These are phyloP conservation scores for Xylariaceae sp. DNA, from an alignment of 2,329 filamentous ascomycete species.

Conservation along the genomic window DNA sequence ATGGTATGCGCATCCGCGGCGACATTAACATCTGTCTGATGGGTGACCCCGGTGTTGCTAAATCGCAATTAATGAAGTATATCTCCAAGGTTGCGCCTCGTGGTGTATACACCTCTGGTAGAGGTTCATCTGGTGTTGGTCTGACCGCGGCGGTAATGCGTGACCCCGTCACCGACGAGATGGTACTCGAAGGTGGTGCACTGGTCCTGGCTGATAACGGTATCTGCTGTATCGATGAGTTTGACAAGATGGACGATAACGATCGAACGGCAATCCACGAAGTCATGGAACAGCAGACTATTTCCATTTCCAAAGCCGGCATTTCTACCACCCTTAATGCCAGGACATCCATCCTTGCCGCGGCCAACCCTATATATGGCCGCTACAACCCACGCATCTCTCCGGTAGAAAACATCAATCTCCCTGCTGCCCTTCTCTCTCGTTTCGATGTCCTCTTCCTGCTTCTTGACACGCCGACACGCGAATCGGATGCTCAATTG, in stretches of 20 bases:
- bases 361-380: conserved; percentile 94
- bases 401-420: conserved; percentile 97
- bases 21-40: conserved; percentile 99
- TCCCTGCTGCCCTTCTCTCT: conserved; percentile 92
- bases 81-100: conserved; percentile 97
- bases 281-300: conserved; percentile 86
- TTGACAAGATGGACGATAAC: conserved; percentile 86
- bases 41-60: conserved; percentile 99
- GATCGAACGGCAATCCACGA: conserved; percentile 81
- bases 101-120: conserved; percentile 78
- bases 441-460: conserved; percentile 97
- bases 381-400: conserved; percentile 97
- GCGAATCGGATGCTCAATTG: conserved; percentile 86
- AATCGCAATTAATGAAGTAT: conserved; percentile 96
- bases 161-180: conserved; percentile 78
- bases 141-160: conserved; percentile 80
- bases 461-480: conserved; percentile 87
- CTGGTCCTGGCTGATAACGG: conserved; percentile 78
- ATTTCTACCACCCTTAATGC: conserved; percentile 82
- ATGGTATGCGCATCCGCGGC: conserved; percentile 97
- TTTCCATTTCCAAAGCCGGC: conserved; percentile 74
- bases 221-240: conserved; percentile 83
- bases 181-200: conserved; percentile 77
- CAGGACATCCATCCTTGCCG: conserved; percentile 89
- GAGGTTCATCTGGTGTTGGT: conserved; percentile 77